Evolutionary conservation across 192 early-diverging fungal genomes (phyloP).

Genomic region (Coemansia sp.): DNA sequence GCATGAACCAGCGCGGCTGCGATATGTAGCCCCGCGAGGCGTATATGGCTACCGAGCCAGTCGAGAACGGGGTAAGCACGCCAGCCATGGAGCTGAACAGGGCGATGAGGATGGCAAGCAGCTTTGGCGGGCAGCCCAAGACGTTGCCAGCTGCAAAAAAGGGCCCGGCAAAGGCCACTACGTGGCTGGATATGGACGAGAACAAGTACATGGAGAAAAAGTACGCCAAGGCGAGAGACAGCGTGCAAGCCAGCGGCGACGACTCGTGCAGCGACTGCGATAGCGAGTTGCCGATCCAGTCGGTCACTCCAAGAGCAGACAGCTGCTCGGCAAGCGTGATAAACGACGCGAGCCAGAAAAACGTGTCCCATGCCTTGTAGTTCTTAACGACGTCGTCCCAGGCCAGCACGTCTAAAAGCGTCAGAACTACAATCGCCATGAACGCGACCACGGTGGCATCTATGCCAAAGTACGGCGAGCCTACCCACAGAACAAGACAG

Average conservation of each 20-base stretch:
- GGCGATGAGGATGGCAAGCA: constrained; percentile 59
- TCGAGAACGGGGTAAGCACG: constrained; percentile 56
- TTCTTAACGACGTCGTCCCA: constrained; percentile 70
- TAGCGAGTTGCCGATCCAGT: constrained; percentile 62
- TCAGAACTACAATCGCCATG: constrained; percentile 57
- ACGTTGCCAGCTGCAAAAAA: constrained; percentile 70
- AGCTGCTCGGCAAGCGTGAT: constrained; percentile 75
- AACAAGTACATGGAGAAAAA: constrained; percentile 74
- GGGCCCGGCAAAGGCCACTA: constrained; percentile 66
- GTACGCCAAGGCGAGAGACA: constrained; percentile 59
- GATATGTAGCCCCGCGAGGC: constrained; percentile 61
- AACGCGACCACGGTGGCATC: constrained; percentile 70
- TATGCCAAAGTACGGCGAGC: constrained; percentile 57
- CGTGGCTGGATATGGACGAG: constrained; percentile 70
- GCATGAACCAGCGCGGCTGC: constrained; percentile 60
- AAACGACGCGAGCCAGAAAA: constrained; percentile 81
- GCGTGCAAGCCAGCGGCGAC: constrained; percentile 40
- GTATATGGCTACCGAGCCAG: constrained; percentile 61
- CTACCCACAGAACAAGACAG: constrained; percentile 65
- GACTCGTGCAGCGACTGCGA: constrained; percentile 42
- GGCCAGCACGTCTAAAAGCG: constrained; percentile 58
- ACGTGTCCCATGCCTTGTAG: constrained; percentile 74
- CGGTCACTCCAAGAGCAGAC: constrained; percentile 63
- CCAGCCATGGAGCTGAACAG: constrained; percentile 66
- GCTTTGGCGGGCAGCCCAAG: constrained; percentile 57